phyloP scores from a whole-genome alignment of 1,284 basidiomycete species.

The Cutaneotrichosporon dermatis region DNA sequence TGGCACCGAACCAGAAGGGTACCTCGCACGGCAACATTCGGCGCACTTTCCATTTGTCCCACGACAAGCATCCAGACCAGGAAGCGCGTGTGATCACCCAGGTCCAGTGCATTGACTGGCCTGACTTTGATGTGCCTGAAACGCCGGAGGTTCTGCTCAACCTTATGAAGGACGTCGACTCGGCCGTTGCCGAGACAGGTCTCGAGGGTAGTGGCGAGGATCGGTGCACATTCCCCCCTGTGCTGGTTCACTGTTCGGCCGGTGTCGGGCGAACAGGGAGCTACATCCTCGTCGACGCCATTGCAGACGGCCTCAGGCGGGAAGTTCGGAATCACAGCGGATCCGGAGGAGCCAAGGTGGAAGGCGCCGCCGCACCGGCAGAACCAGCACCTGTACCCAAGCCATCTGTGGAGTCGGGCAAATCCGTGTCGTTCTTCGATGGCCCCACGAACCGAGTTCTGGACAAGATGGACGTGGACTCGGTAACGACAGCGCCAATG shows the following conservation, averaged over 20 bases:
- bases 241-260: conserved; percentile 59
- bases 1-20: neutral
- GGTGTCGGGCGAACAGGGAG: conserved; percentile 88
- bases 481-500: too few species aligned
- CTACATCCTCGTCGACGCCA: conserved; percentile 81
- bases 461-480: too few species aligned
- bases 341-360: too few species aligned
- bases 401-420: too few species aligned
- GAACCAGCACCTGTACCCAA: too few species aligned
- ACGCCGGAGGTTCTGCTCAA: conserved; percentile 67
- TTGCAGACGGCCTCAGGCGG: conserved; percentile 68
- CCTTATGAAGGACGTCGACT: conserved; percentile 61
- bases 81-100: conserved; percentile 60
- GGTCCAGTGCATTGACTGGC: conserved; percentile 86
- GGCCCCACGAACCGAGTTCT: too few species aligned
- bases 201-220: conserved; percentile 25
- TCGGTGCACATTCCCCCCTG: conserved; percentile 39
- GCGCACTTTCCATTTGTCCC: conserved; percentile 65
- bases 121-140: conserved; percentile 87
- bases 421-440: too few species aligned
- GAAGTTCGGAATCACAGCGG: conserved; percentile 47
- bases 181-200: conserved; percentile 57
- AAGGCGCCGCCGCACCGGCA: too few species aligned
- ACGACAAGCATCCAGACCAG: conserved; percentile 58
- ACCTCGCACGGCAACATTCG: conserved; percentile 52